A percentile compares a stretch with the other conserved stretches of the same genome.
Conservation (phyloP, 495 filamentous ascomycete species). For the Talaromyces wortmannii region DNA sequence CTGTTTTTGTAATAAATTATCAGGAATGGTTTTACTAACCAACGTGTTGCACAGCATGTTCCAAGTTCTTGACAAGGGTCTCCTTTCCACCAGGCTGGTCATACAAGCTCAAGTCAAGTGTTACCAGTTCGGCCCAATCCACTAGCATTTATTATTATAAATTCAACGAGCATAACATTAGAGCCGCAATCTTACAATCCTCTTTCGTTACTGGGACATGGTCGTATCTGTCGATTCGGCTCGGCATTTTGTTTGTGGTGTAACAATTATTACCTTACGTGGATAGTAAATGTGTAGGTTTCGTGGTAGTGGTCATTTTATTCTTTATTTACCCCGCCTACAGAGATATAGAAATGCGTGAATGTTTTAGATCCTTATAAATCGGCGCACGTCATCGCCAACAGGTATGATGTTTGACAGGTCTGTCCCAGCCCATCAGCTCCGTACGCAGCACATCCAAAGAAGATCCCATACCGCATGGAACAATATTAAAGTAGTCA, state of each 20-base stretch:
- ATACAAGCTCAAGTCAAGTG: slow-evolving; percentile 43
- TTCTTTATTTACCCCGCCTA: no score
- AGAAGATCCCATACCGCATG: no score
- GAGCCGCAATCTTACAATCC: slow-evolving; percentile 21
- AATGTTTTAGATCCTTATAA: no score
- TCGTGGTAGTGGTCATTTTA: no score
- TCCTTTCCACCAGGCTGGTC: slow-evolving; percentile 44
- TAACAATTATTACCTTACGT: neutral
- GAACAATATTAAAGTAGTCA: no score
- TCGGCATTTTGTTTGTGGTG: slow-evolving; percentile 23
- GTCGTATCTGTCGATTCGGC: slow-evolving; percentile 33
- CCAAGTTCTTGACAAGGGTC: slow-evolving; percentile 41
- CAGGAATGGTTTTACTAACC: slow-evolving; percentile 8
- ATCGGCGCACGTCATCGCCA: no score
- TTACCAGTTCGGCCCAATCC: slow-evolving; percentile 42
- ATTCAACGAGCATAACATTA: neutral
- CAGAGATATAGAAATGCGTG: no score
- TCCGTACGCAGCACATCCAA: no score
- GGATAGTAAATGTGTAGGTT: neutral
- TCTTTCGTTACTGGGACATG: slow-evolving; percentile 42
- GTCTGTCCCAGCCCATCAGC: no score
- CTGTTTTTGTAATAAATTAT: neutral
- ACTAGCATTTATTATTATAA: neutral
- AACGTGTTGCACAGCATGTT: slow-evolving; percentile 41
- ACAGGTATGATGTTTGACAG: no score